Conservation (phyloP, 106 monocot species). For the Vanilla planifolia region DNA sequence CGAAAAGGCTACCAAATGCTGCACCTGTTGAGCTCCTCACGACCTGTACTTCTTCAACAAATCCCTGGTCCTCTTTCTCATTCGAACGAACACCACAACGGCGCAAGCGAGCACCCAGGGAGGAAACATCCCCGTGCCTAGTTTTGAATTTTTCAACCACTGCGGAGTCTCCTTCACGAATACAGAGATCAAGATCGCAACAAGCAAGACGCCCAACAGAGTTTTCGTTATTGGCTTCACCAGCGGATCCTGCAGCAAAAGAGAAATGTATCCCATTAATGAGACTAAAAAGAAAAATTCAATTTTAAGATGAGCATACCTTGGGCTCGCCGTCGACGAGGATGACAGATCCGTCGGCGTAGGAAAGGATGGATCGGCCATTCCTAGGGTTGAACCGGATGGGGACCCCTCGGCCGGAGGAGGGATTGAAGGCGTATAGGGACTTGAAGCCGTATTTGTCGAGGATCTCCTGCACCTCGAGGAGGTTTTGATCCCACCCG, state of each 20-base stretch:
- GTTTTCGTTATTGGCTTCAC: slow-evolving; percentile 80
- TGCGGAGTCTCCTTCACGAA: slow-evolving; percentile 59
- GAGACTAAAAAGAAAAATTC: neutral
- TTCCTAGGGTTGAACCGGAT: slow-evolving; percentile 67
- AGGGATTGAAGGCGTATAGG: slow-evolving; percentile 55
- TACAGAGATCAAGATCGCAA: slow-evolving; percentile 40
- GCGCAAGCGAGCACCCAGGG: slow-evolving; percentile 86
- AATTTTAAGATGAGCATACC: slow-evolving; percentile 28
- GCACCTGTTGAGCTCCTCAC: slow-evolving; percentile 15
- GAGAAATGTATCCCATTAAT: neutral
- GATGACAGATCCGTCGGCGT: slow-evolving; percentile 62
- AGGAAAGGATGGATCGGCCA: slow-evolving; percentile 80
- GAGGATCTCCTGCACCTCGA: slow-evolving; percentile 86
- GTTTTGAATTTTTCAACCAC: slow-evolving; percentile 43
- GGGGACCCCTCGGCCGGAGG: slow-evolving; percentile 41
- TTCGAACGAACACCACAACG: slow-evolving; percentile 62
- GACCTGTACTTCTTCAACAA: slow-evolving; percentile 55
- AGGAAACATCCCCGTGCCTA: slow-evolving; percentile 41
- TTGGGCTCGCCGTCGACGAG: slow-evolving; percentile 83
- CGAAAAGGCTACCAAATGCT: no score
- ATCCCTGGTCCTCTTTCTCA: slow-evolving; percentile 86
- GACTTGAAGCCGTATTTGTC: slow-evolving; percentile 65
- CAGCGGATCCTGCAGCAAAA: slow-evolving; percentile 58
- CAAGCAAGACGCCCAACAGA: slow-evolving; percentile 44
- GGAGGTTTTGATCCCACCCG: slow-evolving; percentile 78